Evolutionary conservation across 345 rosid species (phyloP), one percentile per base, ranked within the genome.

Genomic region (Bretschneidera sinensis): DNA sequence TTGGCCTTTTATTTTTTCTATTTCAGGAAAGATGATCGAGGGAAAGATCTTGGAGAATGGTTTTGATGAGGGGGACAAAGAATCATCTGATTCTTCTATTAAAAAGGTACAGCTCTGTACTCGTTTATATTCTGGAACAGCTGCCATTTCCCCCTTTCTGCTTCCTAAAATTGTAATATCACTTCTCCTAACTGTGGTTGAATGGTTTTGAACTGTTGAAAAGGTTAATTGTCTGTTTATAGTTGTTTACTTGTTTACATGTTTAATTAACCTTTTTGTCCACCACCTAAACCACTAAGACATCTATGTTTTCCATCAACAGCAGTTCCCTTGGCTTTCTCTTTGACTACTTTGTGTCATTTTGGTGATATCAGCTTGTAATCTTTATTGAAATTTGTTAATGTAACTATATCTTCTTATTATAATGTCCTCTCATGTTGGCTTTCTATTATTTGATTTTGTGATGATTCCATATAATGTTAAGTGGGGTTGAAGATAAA

Each of bases 21-120:
- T 72, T n/a, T 64, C 74, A 80, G 81, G 69, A 71, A 63, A 67
- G 21, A 82, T 80, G 79, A 59, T 24, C 35, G 75, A 64, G 60
- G 74, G 43, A 34, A 71, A 62, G 57, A 21, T 58, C 17, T 61
- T 53, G 21, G 76, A 50, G 55, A 66, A 47, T 74, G 86, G 67
- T 66, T 66, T 53, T 52, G 62, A 75, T 72, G 73, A 47, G 22
- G 67, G 68, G 34, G 70, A 74, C 21, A 70, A 24, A 51, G 73
- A 64, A 15, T 2, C 49, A 21, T 67, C 52, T 17, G 47, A 71
- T 57, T 62, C 65, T 64, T 67, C 62, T 19, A 51, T 55, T 48
- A 61, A 65, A 35, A 71, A 66, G 75, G 94, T 82, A 73, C n/a
- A 63, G 72, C 25, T 63, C 19, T 48, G 9, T 45, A 9, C 63